phyloP scores from a whole-genome alignment of 1,284 basidiomycete species.

The Papiliotrema laurentii region DNA sequence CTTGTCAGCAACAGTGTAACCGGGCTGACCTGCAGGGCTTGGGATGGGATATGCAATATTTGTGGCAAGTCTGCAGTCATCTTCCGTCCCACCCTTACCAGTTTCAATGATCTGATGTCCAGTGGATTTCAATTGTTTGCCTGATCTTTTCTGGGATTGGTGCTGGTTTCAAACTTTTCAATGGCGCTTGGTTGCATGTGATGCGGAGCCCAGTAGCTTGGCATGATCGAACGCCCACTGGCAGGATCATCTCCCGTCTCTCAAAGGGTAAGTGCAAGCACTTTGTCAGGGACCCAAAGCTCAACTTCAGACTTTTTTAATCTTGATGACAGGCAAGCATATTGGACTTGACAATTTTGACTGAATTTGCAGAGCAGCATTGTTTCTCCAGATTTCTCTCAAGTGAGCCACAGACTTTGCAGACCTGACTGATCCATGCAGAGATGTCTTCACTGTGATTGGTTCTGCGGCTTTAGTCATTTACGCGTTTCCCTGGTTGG shows the following conservation, averaged over 20 bases:
- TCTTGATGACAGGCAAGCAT: conserved; percentile 15
- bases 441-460: conserved; percentile 15
- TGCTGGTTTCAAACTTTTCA: conserved; percentile 27
- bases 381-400: no score
- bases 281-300: conserved; percentile 4
- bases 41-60: neutral
- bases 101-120: no score
- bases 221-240: conserved; percentile 45
- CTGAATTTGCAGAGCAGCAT: no score
- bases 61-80: neutral
- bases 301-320: conserved; percentile 21
- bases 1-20: neutral
- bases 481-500: conserved; percentile 25
- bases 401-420: no score
- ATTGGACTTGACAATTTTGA: neutral
- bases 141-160: conserved; percentile 16
- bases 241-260: conserved; percentile 60
- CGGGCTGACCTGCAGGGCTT: no score
- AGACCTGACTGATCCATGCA: no score
- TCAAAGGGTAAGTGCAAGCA: conserved; percentile 47
- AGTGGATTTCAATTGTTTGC: neutral
- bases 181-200: conserved; percentile 22
- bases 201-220: conserved; percentile 24
- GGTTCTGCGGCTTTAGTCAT: conserved; percentile 25
- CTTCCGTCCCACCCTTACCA: no score